These are phyloP conservation scores for Usnea hakonensis DNA, from an alignment of 495 filamentous ascomycete genomes.

Conservation along the genomic window DNA sequence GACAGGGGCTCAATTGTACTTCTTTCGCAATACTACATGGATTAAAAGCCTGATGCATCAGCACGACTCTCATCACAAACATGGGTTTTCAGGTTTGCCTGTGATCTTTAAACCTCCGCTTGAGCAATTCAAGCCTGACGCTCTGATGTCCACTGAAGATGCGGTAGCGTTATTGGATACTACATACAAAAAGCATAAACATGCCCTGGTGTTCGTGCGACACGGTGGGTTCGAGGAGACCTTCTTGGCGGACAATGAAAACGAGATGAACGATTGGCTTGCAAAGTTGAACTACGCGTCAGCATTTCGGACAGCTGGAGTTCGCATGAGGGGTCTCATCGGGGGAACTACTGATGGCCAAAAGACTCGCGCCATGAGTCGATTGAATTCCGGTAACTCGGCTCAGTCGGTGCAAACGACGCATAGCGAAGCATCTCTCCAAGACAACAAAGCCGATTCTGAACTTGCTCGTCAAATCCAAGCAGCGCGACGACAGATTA, in stretches of 20 bases:
- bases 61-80: slow-evolving; percentile 67
- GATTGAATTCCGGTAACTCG: slow-evolving; percentile 51
- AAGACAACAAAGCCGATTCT: slow-evolving; percentile 59
- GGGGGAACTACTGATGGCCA: slow-evolving; percentile 82
- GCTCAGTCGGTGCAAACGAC: slow-evolving; percentile 57
- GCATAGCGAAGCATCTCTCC: slow-evolving; percentile 60
- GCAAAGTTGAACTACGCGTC: slow-evolving; percentile 94
- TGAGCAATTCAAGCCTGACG: slow-evolving; percentile 86
- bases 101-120: slow-evolving; percentile 85
- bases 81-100: slow-evolving; percentile 55
- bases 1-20: slow-evolving; percentile 90
- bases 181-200: slow-evolving; percentile 90
- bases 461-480: slow-evolving; percentile 79
- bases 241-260: slow-evolving; percentile 79
- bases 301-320: slow-evolving; percentile 85
- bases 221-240: slow-evolving; percentile 84
- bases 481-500: slow-evolving; percentile 68
- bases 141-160: slow-evolving; percentile 81
- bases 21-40: slow-evolving; percentile 90
- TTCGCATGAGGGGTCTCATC: slow-evolving; percentile 79
- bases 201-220: slow-evolving; percentile 87
- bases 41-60: slow-evolving; percentile 86
- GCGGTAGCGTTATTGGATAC: slow-evolving; percentile 82
- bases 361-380: slow-evolving; percentile 60
- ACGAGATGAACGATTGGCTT: slow-evolving; percentile 95